A percentile compares a stretch with the other conserved stretches of the same genome.
Evolutionary conservation across 176 grass and related monocot species (phyloP).

Genomic region (Hsuehochloa calcarea): DNA sequence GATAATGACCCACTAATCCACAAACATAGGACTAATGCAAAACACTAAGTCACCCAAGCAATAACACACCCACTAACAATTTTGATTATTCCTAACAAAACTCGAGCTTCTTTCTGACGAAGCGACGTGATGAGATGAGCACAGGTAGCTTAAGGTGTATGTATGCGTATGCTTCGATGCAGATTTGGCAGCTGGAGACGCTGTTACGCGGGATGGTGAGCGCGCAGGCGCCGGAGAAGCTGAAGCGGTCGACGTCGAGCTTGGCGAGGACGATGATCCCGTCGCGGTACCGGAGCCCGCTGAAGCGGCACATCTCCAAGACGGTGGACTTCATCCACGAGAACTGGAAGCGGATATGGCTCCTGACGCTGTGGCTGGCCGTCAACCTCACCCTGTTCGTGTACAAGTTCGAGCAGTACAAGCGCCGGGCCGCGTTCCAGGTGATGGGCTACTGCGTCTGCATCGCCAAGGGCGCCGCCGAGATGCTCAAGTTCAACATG

Average conservation of each 20-base stretch:
- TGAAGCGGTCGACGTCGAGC: constrained; percentile 59
- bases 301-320: constrained; percentile 54
- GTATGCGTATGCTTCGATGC: neutral
- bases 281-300: constrained; percentile 58
- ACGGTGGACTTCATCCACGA: constrained; percentile 78
- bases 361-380: constrained; percentile 65
- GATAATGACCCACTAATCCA: too few species aligned
- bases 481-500: constrained; percentile 95
- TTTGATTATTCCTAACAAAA: too few species aligned
- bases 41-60: too few species aligned
- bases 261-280: constrained; percentile 92
- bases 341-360: constrained; percentile 96
- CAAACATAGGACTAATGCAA: too few species aligned
- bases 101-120: neutral
- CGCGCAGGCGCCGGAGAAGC: constrained; percentile 60
- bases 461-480: constrained; percentile 89
- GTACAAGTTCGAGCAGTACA: constrained; percentile 94
- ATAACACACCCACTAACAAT: too few species aligned
- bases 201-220: constrained; percentile 83
- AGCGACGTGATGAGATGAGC: neutral
- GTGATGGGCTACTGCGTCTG: constrained; percentile 97
- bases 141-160: neutral
- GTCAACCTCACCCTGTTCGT: constrained; percentile 58
- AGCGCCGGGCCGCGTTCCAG: constrained; percentile 60
- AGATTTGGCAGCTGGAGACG: constrained; percentile 96